Percentiles rank a stretch among this genome's conserved stretches.
Conservation (phyloP, 2,329 filamentous ascomycete species). For the Mycosphaerella sp. region DNA sequence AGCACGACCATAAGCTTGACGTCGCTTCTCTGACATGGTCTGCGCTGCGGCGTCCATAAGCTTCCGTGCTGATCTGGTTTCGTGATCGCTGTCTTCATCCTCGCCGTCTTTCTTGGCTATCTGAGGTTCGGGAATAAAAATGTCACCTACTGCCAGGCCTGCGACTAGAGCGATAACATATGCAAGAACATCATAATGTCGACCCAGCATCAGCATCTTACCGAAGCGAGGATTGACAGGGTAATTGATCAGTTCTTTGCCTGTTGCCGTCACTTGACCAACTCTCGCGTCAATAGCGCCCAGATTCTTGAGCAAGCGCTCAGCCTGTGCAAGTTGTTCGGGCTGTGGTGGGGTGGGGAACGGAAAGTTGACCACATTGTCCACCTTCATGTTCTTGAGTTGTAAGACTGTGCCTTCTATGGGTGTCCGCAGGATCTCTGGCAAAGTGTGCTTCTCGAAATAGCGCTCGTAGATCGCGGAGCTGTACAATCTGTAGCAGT, state of each 20-base stretch:
- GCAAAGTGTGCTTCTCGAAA: conserved; percentile 77
- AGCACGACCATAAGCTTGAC: conserved; percentile 61
- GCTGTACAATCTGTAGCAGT: conserved; percentile 92
- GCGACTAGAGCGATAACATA: conserved; percentile 87
- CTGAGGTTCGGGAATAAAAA: conserved; percentile 79
- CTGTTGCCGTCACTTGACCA: conserved; percentile 72
- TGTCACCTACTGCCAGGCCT: conserved; percentile 76
- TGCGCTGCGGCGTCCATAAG: conserved; percentile 60
- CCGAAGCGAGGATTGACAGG: conserved; percentile 86
- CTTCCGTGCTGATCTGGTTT: conserved; percentile 15
- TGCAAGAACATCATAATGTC: conserved; percentile 72
- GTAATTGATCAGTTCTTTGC: conserved; percentile 78
- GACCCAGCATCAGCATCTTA: conserved; percentile 83
- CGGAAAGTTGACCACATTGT: conserved; percentile 86
- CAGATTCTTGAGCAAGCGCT: conserved; percentile 78
- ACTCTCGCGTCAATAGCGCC: conserved; percentile 62
- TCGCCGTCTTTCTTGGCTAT: conserved; percentile 35
- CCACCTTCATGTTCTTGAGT: conserved; percentile 88
- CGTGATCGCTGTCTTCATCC: conserved; percentile 39
- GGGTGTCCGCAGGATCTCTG: conserved; percentile 84
- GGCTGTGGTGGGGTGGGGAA: conserved; percentile 87
- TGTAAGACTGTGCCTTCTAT: conserved; percentile 86
- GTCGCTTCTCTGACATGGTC: conserved; percentile 52
- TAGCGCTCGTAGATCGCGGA: conserved; percentile 90
- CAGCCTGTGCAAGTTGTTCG: conserved; percentile 70